Conservation (phyloP, 208 protist genomes). For the Acanthamoeba polyphaga region DNA sequence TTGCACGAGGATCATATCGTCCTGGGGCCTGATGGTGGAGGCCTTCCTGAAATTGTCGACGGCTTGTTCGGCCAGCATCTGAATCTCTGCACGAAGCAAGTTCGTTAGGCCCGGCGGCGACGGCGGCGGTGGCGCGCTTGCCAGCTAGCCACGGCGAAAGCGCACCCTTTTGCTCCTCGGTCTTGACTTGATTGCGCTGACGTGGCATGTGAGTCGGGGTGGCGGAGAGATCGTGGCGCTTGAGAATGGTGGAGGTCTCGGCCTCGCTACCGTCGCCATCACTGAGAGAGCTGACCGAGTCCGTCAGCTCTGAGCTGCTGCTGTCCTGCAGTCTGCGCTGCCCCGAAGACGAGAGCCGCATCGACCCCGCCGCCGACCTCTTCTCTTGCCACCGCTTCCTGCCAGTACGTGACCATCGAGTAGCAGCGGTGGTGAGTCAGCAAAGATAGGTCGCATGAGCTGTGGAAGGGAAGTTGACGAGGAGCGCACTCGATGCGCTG, state of each 20-base stretch:
- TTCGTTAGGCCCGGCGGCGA: no score
- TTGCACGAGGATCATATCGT: background rate
- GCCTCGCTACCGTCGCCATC: background rate
- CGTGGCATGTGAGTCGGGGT: background rate
- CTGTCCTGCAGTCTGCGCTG: background rate
- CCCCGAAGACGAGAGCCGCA: background rate
- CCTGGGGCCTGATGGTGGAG: background rate
- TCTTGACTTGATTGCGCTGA: background rate
- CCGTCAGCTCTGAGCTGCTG: background rate
- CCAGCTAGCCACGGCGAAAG: no score
- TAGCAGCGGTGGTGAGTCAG: no score
- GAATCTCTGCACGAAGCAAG: background rate
- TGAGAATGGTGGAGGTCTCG: background rate
- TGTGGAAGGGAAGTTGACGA: background rate
- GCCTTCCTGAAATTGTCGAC: conserved; percentile 12
- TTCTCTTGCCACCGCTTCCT: conserved; percentile 5
- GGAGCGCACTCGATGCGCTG: background rate
- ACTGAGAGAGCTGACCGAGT: no score
- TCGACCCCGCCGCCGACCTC: background rate
- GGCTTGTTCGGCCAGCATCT: background rate
- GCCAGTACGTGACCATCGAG: background rate
- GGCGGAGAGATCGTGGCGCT: background rate
- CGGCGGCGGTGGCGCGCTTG: no score
- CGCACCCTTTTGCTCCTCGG: background rate
- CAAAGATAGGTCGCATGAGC: background rate